phyloP scores from a whole-genome alignment of 768 basidiomycete genomes.

The Auriscalpium vulgare region DNA sequence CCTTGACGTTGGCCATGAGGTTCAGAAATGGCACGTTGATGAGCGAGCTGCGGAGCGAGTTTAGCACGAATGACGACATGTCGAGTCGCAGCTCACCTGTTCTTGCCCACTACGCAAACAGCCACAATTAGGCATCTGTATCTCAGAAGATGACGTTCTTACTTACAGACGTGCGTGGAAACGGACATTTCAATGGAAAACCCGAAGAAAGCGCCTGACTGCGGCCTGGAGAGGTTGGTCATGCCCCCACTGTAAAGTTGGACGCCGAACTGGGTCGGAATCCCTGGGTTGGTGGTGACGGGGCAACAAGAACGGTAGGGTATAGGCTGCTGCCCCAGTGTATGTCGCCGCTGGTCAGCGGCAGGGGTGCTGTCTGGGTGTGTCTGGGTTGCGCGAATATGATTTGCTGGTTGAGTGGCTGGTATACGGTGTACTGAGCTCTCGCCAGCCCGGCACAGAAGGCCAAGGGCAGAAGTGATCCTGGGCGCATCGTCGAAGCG shows the following conservation, averaged over 20 bases:
- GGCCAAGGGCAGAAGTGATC: slow-evolving; percentile 3
- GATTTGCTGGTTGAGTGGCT: slow-evolving; percentile 10
- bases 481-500: neutral
- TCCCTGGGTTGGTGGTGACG: slow-evolving; percentile 38
- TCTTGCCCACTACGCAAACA: slow-evolving; percentile 38
- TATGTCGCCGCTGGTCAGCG: slow-evolving; percentile 30
- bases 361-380: neutral
- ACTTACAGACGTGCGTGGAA: slow-evolving; percentile 55
- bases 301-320: slow-evolving; percentile 39
- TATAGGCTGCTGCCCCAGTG: slow-evolving; percentile 45
- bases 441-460: slow-evolving; percentile 1
- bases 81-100: slow-evolving; percentile 30
- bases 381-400: slow-evolving; percentile 9
- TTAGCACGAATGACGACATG: neutral
- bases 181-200: slow-evolving; percentile 77
- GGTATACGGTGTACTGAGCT: slow-evolving; percentile 12
- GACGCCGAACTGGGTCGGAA: slow-evolving; percentile 36
- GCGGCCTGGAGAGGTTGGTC: slow-evolving; percentile 31
- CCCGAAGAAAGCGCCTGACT: slow-evolving; percentile 56
- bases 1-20: slow-evolving; percentile 61
- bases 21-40: slow-evolving; percentile 68
- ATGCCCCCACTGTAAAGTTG: slow-evolving; percentile 27
- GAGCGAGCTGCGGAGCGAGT: slow-evolving; percentile 29
- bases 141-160: neutral
- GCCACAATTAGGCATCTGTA: neutral